phyloP scores from a whole-genome alignment of 2,329 filamentous ascomycete genomes.

The Colletotrichum tofieldiae region DNA sequence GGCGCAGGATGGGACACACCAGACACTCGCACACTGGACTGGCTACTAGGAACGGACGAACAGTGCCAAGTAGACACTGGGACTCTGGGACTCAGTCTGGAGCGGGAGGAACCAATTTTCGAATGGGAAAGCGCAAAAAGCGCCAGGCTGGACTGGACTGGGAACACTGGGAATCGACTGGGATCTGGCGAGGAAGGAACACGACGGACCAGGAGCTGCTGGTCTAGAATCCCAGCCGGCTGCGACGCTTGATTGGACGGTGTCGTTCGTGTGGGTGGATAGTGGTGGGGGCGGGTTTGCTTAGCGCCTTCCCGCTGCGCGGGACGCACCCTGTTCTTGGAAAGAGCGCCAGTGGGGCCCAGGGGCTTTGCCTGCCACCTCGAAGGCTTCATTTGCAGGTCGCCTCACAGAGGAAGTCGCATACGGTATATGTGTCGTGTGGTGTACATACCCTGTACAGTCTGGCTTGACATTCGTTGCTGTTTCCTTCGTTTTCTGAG shows the following conservation, averaged over 20 bases:
- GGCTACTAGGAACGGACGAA: neutral
- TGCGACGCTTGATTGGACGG: conserved; percentile 14
- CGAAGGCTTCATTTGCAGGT: conserved; percentile 1
- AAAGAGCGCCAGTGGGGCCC: conserved; percentile 25
- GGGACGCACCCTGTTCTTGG: conserved; percentile 39
- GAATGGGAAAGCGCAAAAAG: conserved; percentile 31
- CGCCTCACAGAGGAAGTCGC: neutral
- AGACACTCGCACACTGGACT: neutral
- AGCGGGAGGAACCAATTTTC: neutral
- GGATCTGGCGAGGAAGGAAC: conserved; percentile 27
- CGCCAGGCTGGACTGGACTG: conserved; percentile 24
- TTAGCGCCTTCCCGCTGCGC: conserved; percentile 38
- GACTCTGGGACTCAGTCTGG: neutral
- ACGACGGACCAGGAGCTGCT: conserved; percentile 29
- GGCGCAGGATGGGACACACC: conserved; percentile 13
- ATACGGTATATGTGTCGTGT: neutral
- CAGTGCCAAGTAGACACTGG: neutral
- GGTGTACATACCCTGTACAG: no score
- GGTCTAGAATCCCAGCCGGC: conserved; percentile 29
- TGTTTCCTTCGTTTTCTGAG: neutral
- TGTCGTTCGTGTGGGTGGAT: neutral
- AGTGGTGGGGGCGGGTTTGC: neutral
- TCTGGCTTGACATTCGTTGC: neutral
- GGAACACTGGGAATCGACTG: conserved; percentile 2
- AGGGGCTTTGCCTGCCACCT: conserved; percentile 36